A percentile compares a stretch with the other conserved stretches of the same genome.
phyloP scores from a whole-genome alignment of 2,329 filamentous ascomycete genomes.

The Sporothrix mexicana region DNA sequence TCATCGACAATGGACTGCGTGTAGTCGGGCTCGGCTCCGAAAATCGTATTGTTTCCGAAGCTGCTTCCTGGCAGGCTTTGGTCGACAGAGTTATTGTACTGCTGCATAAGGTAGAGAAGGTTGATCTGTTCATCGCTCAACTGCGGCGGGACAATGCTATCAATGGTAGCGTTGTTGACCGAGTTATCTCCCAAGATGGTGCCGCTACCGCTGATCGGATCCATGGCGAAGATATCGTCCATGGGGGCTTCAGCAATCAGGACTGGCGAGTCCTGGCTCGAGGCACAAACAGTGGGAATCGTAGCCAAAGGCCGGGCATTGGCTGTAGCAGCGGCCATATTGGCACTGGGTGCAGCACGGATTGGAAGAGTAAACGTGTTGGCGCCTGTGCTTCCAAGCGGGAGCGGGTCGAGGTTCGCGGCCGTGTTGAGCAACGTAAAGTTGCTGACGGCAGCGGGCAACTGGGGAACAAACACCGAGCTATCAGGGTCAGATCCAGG shows the following conservation, averaged over 20 bases:
- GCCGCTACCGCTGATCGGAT: background rate
- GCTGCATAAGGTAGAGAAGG: background rate
- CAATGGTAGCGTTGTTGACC: background rate
- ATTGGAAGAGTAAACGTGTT: background rate
- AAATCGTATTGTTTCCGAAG: background rate
- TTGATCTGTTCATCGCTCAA: background rate
- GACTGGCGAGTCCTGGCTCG: background rate
- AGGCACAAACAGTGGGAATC: background rate
- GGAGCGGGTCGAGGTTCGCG: background rate
- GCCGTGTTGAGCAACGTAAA: slow-evolving; percentile 14
- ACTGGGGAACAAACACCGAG: background rate
- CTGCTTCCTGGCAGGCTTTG: background rate
- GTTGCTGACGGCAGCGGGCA: background rate
- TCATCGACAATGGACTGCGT: too few species aligned
- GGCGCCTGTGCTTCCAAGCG: background rate
- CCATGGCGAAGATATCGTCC: slow-evolving; percentile 11
- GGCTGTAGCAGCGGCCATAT: background rate
- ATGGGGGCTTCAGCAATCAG: background rate
- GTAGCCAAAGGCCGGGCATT: too few species aligned
- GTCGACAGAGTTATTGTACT: background rate
- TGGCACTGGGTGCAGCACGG: background rate
- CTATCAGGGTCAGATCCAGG: background rate
- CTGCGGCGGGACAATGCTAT: background rate
- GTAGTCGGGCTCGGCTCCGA: background rate
- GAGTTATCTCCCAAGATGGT: background rate